Conservation (phyloP, 441 rosid genomes). For the Aquilaria agallochum region DNA sequence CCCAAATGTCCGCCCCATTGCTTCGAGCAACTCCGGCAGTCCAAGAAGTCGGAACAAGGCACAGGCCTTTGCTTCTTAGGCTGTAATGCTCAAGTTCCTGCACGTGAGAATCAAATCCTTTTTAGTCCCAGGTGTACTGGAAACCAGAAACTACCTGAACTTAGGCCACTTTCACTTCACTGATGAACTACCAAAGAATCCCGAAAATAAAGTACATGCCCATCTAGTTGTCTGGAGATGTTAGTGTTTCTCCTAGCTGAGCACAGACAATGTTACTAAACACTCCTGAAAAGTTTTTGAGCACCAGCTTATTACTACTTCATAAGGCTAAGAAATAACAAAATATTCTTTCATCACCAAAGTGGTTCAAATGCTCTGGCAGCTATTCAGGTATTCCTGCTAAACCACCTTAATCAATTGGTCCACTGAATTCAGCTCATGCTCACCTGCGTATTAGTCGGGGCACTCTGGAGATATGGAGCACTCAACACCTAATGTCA, state of each 20-base stretch:
- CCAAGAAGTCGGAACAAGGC: conserved; percentile 73
- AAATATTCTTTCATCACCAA: background rate
- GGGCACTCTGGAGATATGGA: conserved; percentile 71
- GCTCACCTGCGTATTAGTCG: conserved; percentile 55
- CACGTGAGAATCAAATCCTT: background rate
- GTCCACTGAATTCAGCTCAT: conserved; percentile 3
- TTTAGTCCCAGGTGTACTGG: background rate
- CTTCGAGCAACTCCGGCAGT: conserved; percentile 72
- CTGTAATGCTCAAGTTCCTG: conserved; percentile 57
- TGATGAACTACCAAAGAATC: too few species aligned
- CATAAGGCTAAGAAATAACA: background rate
- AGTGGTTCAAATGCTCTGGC: background rate
- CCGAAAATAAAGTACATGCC: too few species aligned
- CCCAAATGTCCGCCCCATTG: conserved; percentile 98
- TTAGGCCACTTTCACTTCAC: too few species aligned
- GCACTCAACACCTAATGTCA: conserved; percentile 83
- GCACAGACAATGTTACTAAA: too few species aligned
- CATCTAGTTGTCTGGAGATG: too few species aligned
- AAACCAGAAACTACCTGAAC: too few species aligned
- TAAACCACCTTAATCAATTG: background rate
- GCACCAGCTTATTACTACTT: too few species aligned
- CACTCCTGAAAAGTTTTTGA: too few species aligned
- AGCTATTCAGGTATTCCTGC: too few species aligned
- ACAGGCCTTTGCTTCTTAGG: conserved; percentile 72
- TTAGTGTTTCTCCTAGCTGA: too few species aligned